Evolutionary conservation across 2,329 filamentous ascomycete genomes (phyloP).

Genomic region (Pseudohalonectria lignicola): DNA sequence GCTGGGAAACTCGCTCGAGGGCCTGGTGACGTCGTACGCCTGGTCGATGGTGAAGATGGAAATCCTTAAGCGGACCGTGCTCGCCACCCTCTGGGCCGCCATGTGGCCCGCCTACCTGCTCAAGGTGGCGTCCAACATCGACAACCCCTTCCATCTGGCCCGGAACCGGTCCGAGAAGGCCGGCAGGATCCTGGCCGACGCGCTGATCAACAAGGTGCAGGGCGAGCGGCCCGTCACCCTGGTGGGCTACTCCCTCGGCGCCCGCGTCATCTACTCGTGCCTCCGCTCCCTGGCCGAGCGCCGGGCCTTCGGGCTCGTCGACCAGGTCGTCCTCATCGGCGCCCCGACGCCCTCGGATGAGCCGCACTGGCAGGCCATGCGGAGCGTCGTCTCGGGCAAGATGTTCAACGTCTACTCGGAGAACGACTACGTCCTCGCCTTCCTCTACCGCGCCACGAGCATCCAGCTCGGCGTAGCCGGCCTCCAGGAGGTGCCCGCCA

Average conservation of each 20-base stretch:
- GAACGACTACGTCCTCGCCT: constrained; percentile 79
- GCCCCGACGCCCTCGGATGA: constrained; percentile 64
- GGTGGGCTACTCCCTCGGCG: constrained; percentile 73
- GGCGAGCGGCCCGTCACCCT: constrained; percentile 73
- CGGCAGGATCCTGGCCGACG: constrained; percentile 69
- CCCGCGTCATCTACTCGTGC: constrained; percentile 73
- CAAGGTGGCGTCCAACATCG: constrained; percentile 56
- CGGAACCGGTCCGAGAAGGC: constrained; percentile 71
- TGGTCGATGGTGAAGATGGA: constrained; percentile 66
- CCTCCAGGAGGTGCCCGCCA: constrained; percentile 55
- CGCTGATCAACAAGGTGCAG: constrained; percentile 69
- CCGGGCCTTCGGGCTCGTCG: constrained; percentile 72
- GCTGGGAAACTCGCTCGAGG: constrained; percentile 62
- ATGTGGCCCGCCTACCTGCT: constrained; percentile 60
- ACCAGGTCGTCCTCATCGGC: constrained; percentile 75
- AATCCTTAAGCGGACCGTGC: constrained; percentile 61
- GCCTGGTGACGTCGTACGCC: constrained; percentile 62
- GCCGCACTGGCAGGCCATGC: constrained; percentile 64
- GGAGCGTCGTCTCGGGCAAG: constrained; percentile 67
- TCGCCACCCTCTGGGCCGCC: constrained; percentile 56
- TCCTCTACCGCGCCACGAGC: constrained; percentile 76
- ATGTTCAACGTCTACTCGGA: constrained; percentile 83
- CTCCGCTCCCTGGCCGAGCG: constrained; percentile 66
- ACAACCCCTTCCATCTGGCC: constrained; percentile 74
- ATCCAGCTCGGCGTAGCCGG: constrained; percentile 78